phyloP scores from a whole-genome alignment of 352 stramenopile genomes.

The Peronospora destructor region DNA sequence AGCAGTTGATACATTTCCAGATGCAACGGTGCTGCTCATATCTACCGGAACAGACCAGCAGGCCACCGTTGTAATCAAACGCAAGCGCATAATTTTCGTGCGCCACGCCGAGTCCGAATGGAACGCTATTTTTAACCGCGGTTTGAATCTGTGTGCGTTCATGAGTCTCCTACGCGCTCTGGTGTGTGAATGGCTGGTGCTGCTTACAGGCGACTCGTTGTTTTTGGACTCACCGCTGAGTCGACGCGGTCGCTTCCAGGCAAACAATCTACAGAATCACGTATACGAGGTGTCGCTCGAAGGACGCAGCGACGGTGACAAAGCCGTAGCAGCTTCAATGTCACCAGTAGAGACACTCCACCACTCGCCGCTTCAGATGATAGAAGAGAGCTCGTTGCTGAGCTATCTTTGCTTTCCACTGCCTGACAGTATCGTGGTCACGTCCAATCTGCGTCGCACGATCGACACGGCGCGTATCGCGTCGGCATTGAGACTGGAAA shows the following conservation, averaged over 20 bases:
- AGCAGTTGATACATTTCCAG: background rate
- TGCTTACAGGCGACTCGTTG: slow-evolving; percentile 60
- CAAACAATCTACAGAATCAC: slow-evolving; percentile 40
- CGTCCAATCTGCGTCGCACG: slow-evolving; percentile 65
- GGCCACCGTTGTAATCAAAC: slow-evolving; percentile 11
- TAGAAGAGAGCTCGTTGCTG: slow-evolving; percentile 29
- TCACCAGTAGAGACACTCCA: background rate
- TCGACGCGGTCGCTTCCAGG: slow-evolving; percentile 45
- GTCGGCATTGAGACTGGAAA: slow-evolving; percentile 52
- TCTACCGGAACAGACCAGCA: background rate
- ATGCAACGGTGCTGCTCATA: slow-evolving; percentile 4
- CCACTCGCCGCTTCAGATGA: slow-evolving; percentile 15
- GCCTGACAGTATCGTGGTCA: slow-evolving; percentile 53
- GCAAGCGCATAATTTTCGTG: slow-evolving; percentile 75
- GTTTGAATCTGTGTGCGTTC: slow-evolving; percentile 37
- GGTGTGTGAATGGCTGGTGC: slow-evolving; percentile 57
- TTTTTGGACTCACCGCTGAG: slow-evolving; percentile 85
- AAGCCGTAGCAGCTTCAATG: background rate
- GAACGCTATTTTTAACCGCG: slow-evolving; percentile 87
- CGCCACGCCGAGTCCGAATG: slow-evolving; percentile 85
- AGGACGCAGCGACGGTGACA: background rate
- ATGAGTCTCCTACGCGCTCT: slow-evolving; percentile 47
- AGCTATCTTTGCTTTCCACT: slow-evolving; percentile 41
- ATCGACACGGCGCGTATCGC: slow-evolving; percentile 78
- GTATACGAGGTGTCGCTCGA: slow-evolving; percentile 28